Percentiles rank a stretch among this genome's conserved stretches.
Conservation (phyloP, 371 early-diverging fungal genomes). For the Mucor indicus region DNA sequence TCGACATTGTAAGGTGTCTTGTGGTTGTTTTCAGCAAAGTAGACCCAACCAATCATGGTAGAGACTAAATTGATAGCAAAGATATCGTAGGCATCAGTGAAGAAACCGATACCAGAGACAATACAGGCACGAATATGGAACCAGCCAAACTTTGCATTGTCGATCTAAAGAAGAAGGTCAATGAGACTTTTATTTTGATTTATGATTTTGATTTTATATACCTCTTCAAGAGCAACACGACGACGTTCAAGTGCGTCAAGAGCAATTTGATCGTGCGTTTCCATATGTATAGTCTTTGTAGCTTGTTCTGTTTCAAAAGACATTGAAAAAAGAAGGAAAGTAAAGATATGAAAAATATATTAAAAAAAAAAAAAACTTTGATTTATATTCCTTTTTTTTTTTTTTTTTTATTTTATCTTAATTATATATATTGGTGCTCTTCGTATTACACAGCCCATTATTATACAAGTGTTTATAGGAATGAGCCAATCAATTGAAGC, state of each 20-base stretch:
- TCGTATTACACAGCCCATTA: no score
- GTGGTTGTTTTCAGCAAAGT: conserved; percentile 37
- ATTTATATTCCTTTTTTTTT: not conserved
- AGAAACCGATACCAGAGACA: conserved; percentile 87
- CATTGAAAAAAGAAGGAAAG: conserved; percentile 12
- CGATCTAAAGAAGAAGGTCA: conserved; percentile 32
- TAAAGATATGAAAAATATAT: not conserved
- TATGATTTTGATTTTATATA: conserved; percentile 2
- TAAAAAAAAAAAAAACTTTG: not conserved
- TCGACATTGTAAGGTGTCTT: conserved; percentile 59
- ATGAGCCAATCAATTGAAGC: conserved; percentile 13
- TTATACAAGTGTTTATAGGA: not conserved
- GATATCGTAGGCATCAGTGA: conserved; percentile 87
- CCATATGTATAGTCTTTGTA: conserved; percentile 20
- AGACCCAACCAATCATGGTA: conserved; percentile 73
- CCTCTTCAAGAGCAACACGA: conserved; percentile 37
- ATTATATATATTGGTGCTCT: no score
- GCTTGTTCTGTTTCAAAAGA: conserved; percentile 19
- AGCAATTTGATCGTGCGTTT: conserved; percentile 16
- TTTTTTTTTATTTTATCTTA: not conserved
- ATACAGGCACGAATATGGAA: conserved; percentile 85
- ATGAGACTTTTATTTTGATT: not conserved
- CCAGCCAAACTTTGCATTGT: conserved; percentile 63
- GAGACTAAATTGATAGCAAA: conserved; percentile 83
- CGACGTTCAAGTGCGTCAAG: conserved; percentile 35